Conservation (phyloP, 176 grass and related monocot species). For the Avena sativa region DNA sequence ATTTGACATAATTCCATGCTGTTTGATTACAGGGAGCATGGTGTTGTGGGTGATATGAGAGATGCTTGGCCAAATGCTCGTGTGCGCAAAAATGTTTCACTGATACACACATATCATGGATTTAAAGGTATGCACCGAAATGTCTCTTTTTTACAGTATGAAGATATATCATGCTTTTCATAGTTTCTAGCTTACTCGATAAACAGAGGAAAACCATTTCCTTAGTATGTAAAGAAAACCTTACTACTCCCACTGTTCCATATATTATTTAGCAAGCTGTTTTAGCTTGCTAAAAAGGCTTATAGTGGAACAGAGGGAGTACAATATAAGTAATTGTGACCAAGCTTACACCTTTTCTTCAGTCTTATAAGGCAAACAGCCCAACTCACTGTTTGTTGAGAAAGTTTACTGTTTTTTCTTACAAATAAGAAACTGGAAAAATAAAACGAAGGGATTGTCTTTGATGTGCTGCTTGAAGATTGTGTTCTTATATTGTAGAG, state of each 20-base stretch:
- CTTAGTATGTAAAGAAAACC: background rate
- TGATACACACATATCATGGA: slow-evolving; percentile 98
- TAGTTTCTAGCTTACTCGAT: slow-evolving; percentile 11
- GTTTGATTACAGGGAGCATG: slow-evolving; percentile 85
- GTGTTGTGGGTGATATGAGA: slow-evolving; percentile 98
- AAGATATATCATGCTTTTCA: background rate
- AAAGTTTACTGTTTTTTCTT: background rate
- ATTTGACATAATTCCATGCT: slow-evolving; percentile 30
- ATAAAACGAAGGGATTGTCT: background rate
- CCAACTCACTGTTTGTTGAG: background rate
- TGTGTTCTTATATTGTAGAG: background rate
- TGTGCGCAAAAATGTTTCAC: slow-evolving; percentile 88
- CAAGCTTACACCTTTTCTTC: background rate
- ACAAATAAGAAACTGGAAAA: slow-evolving; percentile 15
- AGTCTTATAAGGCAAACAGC: background rate
- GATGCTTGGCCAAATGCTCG: slow-evolving; percentile 99
- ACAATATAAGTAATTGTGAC: background rate
- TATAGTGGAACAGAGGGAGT: too few relatives aligned
- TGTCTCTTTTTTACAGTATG: background rate
- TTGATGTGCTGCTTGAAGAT: slow-evolving; percentile 7
- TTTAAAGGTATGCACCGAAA: slow-evolving; percentile 76
- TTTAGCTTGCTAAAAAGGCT: too few relatives aligned
- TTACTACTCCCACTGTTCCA: background rate
- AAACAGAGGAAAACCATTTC: background rate
- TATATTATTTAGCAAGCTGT: too few relatives aligned